Conservation (phyloP, 495 filamentous ascomycete genomes). For the Penicillium coffeae region DNA sequence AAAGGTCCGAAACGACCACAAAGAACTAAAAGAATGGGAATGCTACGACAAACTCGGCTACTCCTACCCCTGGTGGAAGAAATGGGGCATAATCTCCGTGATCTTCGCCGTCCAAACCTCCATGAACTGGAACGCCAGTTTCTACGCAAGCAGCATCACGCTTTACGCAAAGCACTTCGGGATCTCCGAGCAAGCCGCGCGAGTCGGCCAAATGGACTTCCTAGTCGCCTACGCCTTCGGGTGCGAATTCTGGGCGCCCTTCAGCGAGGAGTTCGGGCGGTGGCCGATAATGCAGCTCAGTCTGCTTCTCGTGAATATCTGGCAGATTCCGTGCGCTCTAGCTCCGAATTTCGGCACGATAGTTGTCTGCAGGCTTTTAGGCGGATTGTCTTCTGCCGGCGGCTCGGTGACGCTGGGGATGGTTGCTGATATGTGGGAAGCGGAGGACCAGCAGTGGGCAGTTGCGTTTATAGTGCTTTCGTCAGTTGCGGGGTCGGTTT, state of each 20-base stretch:
- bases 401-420: constrained; percentile 81
- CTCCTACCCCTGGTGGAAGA: constrained; percentile 60
- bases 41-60: constrained; percentile 64
- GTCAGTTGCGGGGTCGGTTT: constrained; percentile 69
- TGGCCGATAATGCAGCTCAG: constrained; percentile 68
- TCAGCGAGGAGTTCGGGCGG: constrained; percentile 74
- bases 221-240: constrained; percentile 74
- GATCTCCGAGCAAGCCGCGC: constrained; percentile 61
- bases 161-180: constrained; percentile 60
- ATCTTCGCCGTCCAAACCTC: constrained; percentile 75
- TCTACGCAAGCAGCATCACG: constrained; percentile 64
- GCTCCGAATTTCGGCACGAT: constrained; percentile 68
- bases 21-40: constrained; percentile 53
- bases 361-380: constrained; percentile 60
- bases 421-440: constrained; percentile 79
- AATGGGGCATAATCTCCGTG: constrained; percentile 70
- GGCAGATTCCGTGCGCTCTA: constrained; percentile 66
- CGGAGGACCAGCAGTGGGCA: constrained; percentile 60
- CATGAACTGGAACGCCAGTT: constrained; percentile 81
- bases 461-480: constrained; percentile 76
- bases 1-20: constrained; percentile 34
- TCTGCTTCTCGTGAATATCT: constrained; percentile 70
- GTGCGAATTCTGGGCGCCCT: constrained; percentile 81
- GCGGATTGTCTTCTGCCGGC: constrained; percentile 70
- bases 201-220: constrained; percentile 66